phyloP scores from a whole-genome alignment of 805 yeast genomes.

The Yarrowia deformans region DNA sequence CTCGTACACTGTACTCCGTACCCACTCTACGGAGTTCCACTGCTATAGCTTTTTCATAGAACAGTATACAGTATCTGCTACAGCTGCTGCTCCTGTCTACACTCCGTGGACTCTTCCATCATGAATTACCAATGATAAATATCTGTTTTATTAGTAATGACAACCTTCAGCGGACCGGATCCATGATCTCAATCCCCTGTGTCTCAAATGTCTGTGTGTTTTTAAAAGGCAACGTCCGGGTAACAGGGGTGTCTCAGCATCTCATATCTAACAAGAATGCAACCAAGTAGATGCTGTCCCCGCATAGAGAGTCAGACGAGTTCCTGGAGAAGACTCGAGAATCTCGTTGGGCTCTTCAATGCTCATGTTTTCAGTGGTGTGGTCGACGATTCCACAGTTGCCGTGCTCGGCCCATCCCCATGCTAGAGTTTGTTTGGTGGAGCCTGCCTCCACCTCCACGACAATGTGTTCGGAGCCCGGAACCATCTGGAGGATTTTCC shows the following conservation, averaged over 20 bases:
- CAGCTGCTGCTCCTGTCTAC: no score
- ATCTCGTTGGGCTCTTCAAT: slow-evolving; percentile 37
- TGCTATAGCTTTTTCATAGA: no score
- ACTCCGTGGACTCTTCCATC: background rate
- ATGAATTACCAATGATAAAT: slow-evolving; percentile 24
- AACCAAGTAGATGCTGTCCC: slow-evolving; percentile 30
- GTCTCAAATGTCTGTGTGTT: background rate
- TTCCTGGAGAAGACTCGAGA: background rate
- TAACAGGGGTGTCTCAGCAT: background rate
- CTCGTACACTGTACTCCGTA: no score
- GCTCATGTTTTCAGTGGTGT: slow-evolving; percentile 33
- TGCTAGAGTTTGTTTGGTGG: slow-evolving; percentile 51
- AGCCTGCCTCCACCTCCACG: slow-evolving; percentile 11
- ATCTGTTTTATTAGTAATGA: slow-evolving; percentile 21
- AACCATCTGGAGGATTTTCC: slow-evolving; percentile 47
- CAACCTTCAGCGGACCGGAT: background rate
- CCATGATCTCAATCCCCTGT: background rate
- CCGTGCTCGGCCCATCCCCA: slow-evolving; percentile 99
- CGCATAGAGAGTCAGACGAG: slow-evolving; percentile 12
- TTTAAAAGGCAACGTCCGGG: background rate
- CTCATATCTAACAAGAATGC: slow-evolving; percentile 22
- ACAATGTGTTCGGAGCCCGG: slow-evolving; percentile 92
- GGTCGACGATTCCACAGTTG: slow-evolving; percentile 69
- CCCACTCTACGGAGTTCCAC: no score
- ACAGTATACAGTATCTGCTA: no score